Evolutionary conservation across 768 basidiomycete species (phyloP).

Genomic region (Candolleomyces eurysporus): DNA sequence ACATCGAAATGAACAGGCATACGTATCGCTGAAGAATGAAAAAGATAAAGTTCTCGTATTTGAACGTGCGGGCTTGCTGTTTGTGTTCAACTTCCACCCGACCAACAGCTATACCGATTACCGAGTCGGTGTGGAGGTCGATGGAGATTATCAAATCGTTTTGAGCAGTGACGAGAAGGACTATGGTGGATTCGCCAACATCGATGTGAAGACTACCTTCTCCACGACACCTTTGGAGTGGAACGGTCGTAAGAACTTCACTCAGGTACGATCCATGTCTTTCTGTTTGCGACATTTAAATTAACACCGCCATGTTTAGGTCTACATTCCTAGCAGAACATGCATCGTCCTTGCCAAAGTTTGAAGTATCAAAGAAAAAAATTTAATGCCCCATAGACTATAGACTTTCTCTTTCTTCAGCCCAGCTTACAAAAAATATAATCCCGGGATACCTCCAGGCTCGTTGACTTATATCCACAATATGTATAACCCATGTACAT

Average conservation of each 20-base stretch:
- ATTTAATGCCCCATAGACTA: too few relatives aligned
- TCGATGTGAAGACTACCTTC: slow-evolving; percentile 59
- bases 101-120: slow-evolving; percentile 91
- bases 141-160: slow-evolving; percentile 82
- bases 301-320: slow-evolving; percentile 34
- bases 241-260: slow-evolving; percentile 89
- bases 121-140: slow-evolving; percentile 81
- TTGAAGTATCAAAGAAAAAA: not conserved
- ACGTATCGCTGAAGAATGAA: slow-evolving; percentile 93
- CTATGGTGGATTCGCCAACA: slow-evolving; percentile 90
- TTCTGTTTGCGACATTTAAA: not conserved
- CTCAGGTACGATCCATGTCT: slow-evolving; percentile 56
- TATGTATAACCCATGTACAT: not conserved
- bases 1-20: slow-evolving; percentile 51
- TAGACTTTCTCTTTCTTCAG: too few relatives aligned
- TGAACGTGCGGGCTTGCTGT: slow-evolving; percentile 91
- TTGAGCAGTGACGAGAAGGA: slow-evolving; percentile 82
- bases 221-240: slow-evolving; percentile 85
- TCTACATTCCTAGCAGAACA: slow-evolving; percentile 69
- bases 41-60: slow-evolving; percentile 89
- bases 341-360: slow-evolving; percentile 61
- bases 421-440: too few relatives aligned
- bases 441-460: too few relatives aligned
- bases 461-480: not conserved
- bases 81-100: slow-evolving; percentile 97